These are phyloP conservation scores for Suillus bovinus DNA, from an alignment of 768 basidiomycete species.

Conservation along the genomic window DNA sequence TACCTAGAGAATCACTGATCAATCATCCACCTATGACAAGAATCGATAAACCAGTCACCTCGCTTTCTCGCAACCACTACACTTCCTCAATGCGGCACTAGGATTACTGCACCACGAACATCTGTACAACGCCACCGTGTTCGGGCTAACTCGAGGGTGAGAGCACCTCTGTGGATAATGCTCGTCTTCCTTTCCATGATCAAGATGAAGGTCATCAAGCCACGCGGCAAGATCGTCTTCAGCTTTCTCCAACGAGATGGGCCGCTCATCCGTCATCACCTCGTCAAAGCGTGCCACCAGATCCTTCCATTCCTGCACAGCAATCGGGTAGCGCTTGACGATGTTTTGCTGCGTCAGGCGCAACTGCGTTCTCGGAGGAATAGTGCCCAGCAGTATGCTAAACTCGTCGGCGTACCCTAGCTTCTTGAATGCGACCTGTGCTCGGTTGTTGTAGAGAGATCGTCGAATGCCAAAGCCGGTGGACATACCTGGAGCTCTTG, in stretches of 20 bases:
- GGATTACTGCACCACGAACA: slow-evolving; percentile 70
- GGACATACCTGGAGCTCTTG: slow-evolving; percentile 48
- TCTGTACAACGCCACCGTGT: slow-evolving; percentile 52
- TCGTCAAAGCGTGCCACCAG: slow-evolving; percentile 41
- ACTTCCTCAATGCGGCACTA: slow-evolving; percentile 56
- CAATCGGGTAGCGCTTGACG: slow-evolving; percentile 45
- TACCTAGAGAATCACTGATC: slow-evolving; percentile 33
- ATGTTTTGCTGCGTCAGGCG: slow-evolving; percentile 54
- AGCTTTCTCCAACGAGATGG: slow-evolving; percentile 38
- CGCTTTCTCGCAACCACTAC: slow-evolving; percentile 42
- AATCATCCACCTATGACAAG: not conserved
- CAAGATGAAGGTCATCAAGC: slow-evolving; percentile 50
- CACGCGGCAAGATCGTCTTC: slow-evolving; percentile 61
- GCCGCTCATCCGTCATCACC: slow-evolving; percentile 26
- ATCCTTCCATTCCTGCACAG: slow-evolving; percentile 46
- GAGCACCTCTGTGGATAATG: slow-evolving; percentile 31
- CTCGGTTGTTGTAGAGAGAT: not conserved
- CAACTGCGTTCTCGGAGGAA: slow-evolving; percentile 51
- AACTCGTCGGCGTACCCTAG: slow-evolving; percentile 57
- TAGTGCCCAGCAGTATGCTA: slow-evolving; percentile 43
- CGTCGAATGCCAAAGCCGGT: not conserved
- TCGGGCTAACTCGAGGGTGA: slow-evolving; percentile 48
- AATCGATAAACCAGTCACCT: slow-evolving; percentile 30
- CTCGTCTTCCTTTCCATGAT: slow-evolving; percentile 36
- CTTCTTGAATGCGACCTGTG: slow-evolving; percentile 40